phyloP scores from a whole-genome alignment of 805 yeast genomes.

The Candida takata region DNA sequence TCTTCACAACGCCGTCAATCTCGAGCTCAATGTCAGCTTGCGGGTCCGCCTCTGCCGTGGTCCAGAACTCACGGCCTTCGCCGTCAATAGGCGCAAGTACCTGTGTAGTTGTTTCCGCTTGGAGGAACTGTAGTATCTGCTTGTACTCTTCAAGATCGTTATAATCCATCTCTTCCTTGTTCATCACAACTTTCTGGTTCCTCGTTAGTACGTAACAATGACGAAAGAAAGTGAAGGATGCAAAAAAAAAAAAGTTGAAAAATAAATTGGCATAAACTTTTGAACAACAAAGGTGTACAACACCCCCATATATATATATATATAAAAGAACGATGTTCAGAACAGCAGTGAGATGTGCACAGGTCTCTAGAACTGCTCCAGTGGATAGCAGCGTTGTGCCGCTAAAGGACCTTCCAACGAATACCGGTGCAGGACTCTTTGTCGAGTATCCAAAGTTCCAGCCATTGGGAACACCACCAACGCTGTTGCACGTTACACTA shows the following conservation, averaged over 20 bases:
- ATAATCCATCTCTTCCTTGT: too few relatives aligned
- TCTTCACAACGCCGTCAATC: conserved; percentile 7
- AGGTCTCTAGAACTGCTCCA: background rate
- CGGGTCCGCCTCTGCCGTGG: conserved; percentile 13
- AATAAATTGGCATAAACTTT: too few relatives aligned
- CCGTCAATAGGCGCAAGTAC: conserved; percentile 17
- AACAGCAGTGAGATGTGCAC: background rate
- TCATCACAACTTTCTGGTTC: too few relatives aligned
- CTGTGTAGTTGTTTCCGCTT: conserved; percentile 4
- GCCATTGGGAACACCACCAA: conserved; percentile 23
- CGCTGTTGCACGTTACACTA: conserved; percentile 21
- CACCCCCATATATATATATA: too few relatives aligned
- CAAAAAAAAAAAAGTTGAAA: too few relatives aligned
- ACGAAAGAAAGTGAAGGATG: too few relatives aligned
- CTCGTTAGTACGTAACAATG: too few relatives aligned
- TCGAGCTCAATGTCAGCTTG: conserved; percentile 7
- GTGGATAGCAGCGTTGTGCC: background rate
- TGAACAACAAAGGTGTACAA: too few relatives aligned
- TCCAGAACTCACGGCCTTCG: conserved; percentile 18
- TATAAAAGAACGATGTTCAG: background rate
- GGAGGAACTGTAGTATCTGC: conserved; percentile 6
- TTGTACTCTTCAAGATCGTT: conserved; percentile 11
- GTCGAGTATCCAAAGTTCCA: conserved; percentile 25
- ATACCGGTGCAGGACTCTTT: conserved; percentile 26
- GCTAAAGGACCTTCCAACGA: conserved; percentile 9